These are phyloP conservation scores for Phellopilus nigrolimitatus DNA, from an alignment of 1,284 basidiomycete species.

Conservation along the genomic window DNA sequence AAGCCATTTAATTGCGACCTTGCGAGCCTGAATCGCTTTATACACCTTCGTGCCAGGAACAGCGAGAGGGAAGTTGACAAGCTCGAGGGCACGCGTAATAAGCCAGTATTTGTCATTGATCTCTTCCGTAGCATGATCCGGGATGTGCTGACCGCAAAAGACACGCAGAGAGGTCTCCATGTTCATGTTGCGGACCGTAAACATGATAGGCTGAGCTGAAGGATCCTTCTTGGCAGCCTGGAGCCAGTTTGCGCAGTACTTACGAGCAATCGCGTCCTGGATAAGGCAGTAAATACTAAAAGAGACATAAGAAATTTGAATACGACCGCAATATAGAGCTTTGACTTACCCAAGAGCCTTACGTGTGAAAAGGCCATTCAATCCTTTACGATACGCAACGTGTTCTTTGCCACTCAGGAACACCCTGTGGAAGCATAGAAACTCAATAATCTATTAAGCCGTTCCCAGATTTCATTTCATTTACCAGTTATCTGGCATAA, in stretches of 20 bases:
- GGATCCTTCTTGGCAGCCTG: conserved; percentile 44
- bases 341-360: conserved; percentile 78
- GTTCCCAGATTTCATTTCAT: conserved; percentile 20
- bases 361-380: conserved; percentile 93
- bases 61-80: conserved; percentile 98
- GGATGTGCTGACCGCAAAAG: conserved; percentile 90
- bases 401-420: conserved; percentile 94
- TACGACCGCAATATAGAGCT: conserved; percentile 16
- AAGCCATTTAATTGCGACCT: conserved; percentile 83
- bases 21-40: conserved; percentile 91
- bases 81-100: conserved; percentile 92
- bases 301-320: conserved; percentile 18
- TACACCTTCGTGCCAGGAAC: conserved; percentile 96
- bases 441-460: neutral
- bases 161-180: conserved; percentile 97
- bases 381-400: conserved; percentile 88
- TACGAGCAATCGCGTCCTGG: conserved; percentile 83
- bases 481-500: conserved; percentile 89
- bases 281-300: conserved; percentile 80
- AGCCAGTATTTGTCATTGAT: conserved; percentile 96
- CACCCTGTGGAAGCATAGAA: conserved; percentile 55
- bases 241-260: conserved; percentile 75
- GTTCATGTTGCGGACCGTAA: conserved; percentile 88
- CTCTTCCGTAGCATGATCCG: conserved; percentile 70
- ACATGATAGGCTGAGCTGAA: conserved; percentile 75